Percentiles rank a stretch among this genome's conserved stretches.
These are phyloP conservation scores for Scheffersomyces ergatensis DNA, from an alignment of 805 yeast species.

Conservation along the genomic window DNA sequence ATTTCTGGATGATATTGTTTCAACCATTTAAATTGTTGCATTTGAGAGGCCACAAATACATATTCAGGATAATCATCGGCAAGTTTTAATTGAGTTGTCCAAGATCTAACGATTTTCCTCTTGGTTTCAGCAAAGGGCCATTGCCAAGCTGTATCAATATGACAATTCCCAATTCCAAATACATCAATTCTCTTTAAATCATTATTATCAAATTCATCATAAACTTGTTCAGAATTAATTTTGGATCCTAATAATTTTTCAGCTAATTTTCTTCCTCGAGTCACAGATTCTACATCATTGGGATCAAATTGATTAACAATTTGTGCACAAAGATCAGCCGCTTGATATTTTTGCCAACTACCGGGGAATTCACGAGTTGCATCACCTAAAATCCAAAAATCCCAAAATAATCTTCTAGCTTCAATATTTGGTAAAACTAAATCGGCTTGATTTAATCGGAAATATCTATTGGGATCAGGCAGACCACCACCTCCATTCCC, in stretches of 20 bases:
- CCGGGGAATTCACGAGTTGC: constrained; percentile 84
- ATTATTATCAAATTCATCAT: constrained; percentile 18
- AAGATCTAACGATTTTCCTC: constrained; percentile 87
- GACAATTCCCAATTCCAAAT: constrained; percentile 90
- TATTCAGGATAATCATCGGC: constrained; percentile 90
- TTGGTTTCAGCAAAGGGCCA: constrained; percentile 99
- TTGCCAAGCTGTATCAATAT: constrained; percentile 97
- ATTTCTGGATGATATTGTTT: constrained; percentile 82
- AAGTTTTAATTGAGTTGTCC: constrained; percentile 88
- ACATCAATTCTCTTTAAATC: constrained; percentile 55
- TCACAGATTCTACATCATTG: constrained; percentile 54
- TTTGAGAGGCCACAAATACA: constrained; percentile 91
- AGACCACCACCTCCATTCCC: constrained; percentile 62
- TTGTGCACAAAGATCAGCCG: constrained; percentile 73
- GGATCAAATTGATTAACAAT: constrained; percentile 86
- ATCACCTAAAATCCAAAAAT: constrained; percentile 86
- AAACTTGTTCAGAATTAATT: constrained; percentile 66
- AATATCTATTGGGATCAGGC: constrained; percentile 70
- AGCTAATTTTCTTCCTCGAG: constrained; percentile 66
- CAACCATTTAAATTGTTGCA: constrained; percentile 94
- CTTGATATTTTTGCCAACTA: constrained; percentile 80
- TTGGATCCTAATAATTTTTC: constrained; percentile 60
- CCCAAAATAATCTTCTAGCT: constrained; percentile 75
- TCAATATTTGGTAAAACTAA: constrained; percentile 76
- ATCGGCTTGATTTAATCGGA: constrained; percentile 68